Evolutionary conservation across 2,329 filamentous ascomycete genomes (phyloP).

Genomic region (Cladosporium phlei): DNA sequence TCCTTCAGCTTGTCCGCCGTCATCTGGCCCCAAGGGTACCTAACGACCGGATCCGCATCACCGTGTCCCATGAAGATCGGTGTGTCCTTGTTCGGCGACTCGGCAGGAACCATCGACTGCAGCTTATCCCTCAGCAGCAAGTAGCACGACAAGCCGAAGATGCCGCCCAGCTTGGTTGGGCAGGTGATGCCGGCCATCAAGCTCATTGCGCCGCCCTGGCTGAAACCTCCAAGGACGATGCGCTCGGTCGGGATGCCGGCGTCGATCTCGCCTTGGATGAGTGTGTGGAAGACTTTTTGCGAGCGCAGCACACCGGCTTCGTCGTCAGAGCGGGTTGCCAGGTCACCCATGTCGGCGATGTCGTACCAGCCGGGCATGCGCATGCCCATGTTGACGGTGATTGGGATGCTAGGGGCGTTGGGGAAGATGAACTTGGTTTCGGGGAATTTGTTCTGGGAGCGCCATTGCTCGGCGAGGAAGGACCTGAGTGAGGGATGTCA

Average conservation of each 20-base stretch:
- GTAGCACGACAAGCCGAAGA: conserved; percentile 81
- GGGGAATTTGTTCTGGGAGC: conserved; percentile 70
- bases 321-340: conserved; percentile 53
- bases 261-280: conserved; percentile 76
- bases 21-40: conserved; percentile 61
- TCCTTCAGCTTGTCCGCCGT: conserved; percentile 64
- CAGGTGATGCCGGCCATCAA: conserved; percentile 74
- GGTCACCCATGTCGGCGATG: conserved; percentile 52
- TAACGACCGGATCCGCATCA: conserved; percentile 68
- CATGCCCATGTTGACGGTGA: conserved; percentile 65
- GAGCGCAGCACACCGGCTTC: conserved; percentile 69
- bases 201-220: conserved; percentile 81
- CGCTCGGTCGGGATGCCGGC: conserved; percentile 75
- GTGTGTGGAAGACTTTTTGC: conserved; percentile 67
- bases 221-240: conserved; percentile 82
- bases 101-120: conserved; percentile 51
- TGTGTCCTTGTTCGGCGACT: conserved; percentile 53
- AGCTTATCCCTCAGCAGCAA: conserved; percentile 66
- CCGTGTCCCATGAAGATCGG: conserved; percentile 89
- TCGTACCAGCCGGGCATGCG: conserved; percentile 86
- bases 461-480: conserved; percentile 81
- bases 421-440: conserved; percentile 94
- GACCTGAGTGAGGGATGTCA: too few species aligned
- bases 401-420: conserved; percentile 79
- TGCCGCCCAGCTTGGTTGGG: conserved; percentile 72